phyloP scores from a whole-genome alignment of 2,329 filamentous ascomycete species.

The Alternaria metachromatica region DNA sequence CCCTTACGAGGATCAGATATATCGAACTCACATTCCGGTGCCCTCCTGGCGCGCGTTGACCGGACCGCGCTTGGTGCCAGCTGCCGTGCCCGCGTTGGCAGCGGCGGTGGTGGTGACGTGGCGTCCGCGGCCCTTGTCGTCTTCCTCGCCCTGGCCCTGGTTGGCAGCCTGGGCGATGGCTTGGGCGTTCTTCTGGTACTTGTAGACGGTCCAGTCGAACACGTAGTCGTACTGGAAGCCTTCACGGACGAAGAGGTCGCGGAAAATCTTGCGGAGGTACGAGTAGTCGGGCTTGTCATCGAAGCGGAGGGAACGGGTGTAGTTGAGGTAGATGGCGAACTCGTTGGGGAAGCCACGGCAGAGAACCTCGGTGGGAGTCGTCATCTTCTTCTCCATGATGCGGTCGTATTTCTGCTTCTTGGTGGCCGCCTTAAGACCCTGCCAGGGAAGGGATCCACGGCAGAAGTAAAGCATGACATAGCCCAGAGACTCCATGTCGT shows the following conservation, averaged over 20 bases:
- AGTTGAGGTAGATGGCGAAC: conserved; percentile 99
- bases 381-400: conserved; percentile 99
- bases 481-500: conserved; percentile 98
- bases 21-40: conserved; percentile 94
- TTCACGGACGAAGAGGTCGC: conserved; percentile 96
- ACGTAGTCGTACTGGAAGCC: conserved; percentile 99
- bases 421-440: conserved; percentile 96
- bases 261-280: conserved; percentile 99
- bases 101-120: conserved; percentile 66
- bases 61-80: conserved; percentile 72
- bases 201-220: conserved; percentile 99
- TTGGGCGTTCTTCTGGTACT: conserved; percentile 99
- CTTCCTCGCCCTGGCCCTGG: conserved; percentile 70
- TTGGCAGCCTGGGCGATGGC: conserved; percentile 84
- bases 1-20: conserved; percentile 85
- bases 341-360: conserved; percentile 99
- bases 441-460: conserved; percentile 97
- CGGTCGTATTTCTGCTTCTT: conserved; percentile 99
- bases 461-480: conserved; percentile 99
- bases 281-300: conserved; percentile 99
- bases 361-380: conserved; percentile 95
- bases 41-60: conserved; percentile 83
- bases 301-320: conserved; percentile 97
- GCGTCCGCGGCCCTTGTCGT: conserved; percentile 73
- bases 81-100: conserved; percentile 67